Conservation (phyloP, 192 early-diverging fungal species). For the Gigaspora rosea region DNA sequence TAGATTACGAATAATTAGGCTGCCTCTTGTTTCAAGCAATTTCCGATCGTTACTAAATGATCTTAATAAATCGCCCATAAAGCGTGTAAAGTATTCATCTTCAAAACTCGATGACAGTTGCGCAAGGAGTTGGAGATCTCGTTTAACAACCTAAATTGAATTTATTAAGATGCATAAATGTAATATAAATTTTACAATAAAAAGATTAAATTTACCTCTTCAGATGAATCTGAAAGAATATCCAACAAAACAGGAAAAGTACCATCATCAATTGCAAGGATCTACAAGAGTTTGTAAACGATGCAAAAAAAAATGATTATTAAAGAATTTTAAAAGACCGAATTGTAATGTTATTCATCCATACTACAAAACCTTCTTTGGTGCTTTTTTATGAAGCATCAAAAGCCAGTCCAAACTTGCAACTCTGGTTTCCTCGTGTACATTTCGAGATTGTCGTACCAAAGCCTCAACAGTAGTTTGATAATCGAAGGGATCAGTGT, state of each 20-base stretch:
- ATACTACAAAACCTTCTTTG: constrained; percentile 59
- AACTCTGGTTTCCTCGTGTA: constrained; percentile 90
- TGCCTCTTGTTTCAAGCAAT: constrained; percentile 86
- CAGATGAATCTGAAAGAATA: constrained; percentile 88
- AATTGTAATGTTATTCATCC: too few relatives aligned
- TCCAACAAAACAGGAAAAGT: constrained; percentile 88
- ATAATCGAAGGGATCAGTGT: constrained; percentile 79
- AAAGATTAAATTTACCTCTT: constrained; percentile 64
- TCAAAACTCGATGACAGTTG: constrained; percentile 89
- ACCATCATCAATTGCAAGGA: constrained; percentile 85
- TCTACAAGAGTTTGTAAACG: constrained; percentile 46
- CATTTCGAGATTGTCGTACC: constrained; percentile 77
- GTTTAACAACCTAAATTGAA: constrained; percentile 71
- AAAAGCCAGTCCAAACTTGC: constrained; percentile 94
- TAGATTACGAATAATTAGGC: constrained; percentile 91
- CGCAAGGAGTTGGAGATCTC: constrained; percentile 91
- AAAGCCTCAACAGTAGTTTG: constrained; percentile 78
- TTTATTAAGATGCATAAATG: background rate
- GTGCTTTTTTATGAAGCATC: constrained; percentile 95
- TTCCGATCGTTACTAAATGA: constrained; percentile 88
- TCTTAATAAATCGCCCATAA: constrained; percentile 86
- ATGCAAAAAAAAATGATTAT: constrained; percentile 22
- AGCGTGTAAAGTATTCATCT: constrained; percentile 84
- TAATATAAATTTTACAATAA: background rate
- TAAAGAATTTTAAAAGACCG: constrained; percentile 6